These are phyloP conservation scores for Fusarium pseudonygamai DNA, from an alignment of 2,329 filamentous ascomycete species.

Conservation along the genomic window DNA sequence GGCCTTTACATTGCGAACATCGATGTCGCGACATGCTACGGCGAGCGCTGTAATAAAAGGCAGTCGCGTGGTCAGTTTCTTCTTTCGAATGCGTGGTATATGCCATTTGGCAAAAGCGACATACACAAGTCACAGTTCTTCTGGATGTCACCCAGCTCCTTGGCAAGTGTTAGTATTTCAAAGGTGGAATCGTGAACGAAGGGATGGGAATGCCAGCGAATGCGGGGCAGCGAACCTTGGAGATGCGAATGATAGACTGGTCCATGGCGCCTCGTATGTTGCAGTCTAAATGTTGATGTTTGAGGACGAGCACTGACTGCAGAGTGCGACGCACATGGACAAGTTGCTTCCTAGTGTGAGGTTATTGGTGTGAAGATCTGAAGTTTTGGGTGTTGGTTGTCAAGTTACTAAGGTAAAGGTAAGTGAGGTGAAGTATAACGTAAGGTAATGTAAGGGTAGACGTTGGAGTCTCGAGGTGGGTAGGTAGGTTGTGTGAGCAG, in stretches of 20 bases:
- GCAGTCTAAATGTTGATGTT: conserved; percentile 14
- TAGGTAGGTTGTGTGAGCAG: conserved; percentile 20
- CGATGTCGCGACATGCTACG: conserved; percentile 85
- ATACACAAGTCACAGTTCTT: conserved; percentile 84
- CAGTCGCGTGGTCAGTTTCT: conserved; percentile 7
- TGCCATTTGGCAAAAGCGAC: conserved; percentile 43
- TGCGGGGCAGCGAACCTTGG: conserved; percentile 67
- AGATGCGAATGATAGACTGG: conserved; percentile 88
- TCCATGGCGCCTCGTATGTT: conserved; percentile 57
- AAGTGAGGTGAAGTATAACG: not conserved
- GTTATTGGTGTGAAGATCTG: not conserved
- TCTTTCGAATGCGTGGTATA: not conserved
- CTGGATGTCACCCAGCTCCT: conserved; percentile 90
- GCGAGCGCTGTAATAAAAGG: conserved; percentile 71
- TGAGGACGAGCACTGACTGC: not conserved
- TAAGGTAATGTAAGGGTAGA: not conserved
- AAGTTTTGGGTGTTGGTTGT: not conserved
- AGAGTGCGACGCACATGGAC: conserved; percentile 27
- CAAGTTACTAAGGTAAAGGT: not conserved
- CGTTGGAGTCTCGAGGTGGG: conserved; percentile 26
- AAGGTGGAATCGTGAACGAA: conserved; percentile 26
- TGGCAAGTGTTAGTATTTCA: conserved; percentile 25
- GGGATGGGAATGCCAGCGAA: conserved; percentile 21
- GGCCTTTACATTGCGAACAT: conserved; percentile 88
- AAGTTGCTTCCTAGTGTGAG: conserved; percentile 1